Evolutionary conservation across 495 filamentous ascomycete species (phyloP).

Genomic region (Lophiotrema nucula): DNA sequence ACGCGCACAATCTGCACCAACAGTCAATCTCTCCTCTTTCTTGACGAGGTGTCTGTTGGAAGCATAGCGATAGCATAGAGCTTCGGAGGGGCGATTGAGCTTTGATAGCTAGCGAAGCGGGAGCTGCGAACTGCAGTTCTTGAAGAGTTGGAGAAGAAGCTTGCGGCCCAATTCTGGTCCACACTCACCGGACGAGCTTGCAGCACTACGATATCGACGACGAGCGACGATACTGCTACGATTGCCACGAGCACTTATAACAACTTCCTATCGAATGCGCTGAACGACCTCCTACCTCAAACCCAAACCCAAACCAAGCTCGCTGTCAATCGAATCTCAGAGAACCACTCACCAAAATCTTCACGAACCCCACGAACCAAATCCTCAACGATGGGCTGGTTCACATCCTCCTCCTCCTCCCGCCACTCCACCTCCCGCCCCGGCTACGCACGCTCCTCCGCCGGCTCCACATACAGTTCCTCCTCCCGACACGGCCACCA

Average conservation of each 20-base stretch:
- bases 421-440: conserved; percentile 29
- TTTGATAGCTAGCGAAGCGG: too few relatives aligned
- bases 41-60: too few relatives aligned
- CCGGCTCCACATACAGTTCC: conserved; percentile 29
- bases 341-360: neutral
- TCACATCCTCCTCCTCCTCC: conserved; percentile 20
- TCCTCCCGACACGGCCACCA: conserved; percentile 28
- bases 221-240: too few relatives aligned
- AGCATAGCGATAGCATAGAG: too few relatives aligned
- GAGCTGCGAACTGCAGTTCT: too few relatives aligned
- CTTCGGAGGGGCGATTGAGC: too few relatives aligned
- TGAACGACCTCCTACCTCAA: neutral
- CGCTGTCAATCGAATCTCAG: too few relatives aligned
- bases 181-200: neutral
- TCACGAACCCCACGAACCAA: conserved; percentile 5
- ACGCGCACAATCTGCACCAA: too few relatives aligned
- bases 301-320: too few relatives aligned
- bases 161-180: too few relatives aligned
- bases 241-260: neutral
- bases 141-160: too few relatives aligned
- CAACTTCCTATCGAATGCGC: neutral
- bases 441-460: conserved; percentile 27
- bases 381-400: conserved; percentile 32
- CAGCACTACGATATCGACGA: neutral
- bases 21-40: too few relatives aligned